Percentiles rank a stretch among this genome's conserved stretches.
phyloP scores from a whole-genome alignment of 345 rosid species.

The Anacardium occidentale region DNA sequence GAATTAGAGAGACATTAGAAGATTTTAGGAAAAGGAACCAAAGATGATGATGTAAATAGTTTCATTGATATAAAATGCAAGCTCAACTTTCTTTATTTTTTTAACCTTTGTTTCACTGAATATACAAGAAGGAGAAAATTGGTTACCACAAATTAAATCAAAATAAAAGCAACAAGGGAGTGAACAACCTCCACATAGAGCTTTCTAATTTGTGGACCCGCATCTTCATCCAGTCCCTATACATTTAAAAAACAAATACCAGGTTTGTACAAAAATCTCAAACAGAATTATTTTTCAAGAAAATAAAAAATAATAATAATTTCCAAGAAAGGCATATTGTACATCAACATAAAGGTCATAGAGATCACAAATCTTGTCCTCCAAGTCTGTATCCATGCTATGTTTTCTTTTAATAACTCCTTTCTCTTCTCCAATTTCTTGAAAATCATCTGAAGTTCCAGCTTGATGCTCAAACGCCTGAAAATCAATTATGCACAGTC shows the following conservation, averaged over 20 bases:
- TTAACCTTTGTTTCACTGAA: not conserved
- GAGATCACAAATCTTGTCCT: constrained; percentile 90
- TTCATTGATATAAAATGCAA: not conserved
- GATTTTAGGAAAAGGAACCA: not conserved
- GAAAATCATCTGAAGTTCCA: constrained; percentile 70
- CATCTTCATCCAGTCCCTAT: constrained; percentile 89
- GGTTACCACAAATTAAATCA: not conserved
- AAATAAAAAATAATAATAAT: not conserved
- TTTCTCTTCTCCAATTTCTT: constrained; percentile 58
- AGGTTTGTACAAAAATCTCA: constrained; percentile 8
- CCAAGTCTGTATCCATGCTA: constrained; percentile 66
- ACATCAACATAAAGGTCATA: constrained; percentile 93
- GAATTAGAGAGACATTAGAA: not conserved
- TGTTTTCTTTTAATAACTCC: constrained; percentile 48
- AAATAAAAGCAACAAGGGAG: constrained; percentile 3
- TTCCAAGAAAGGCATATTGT: constrained; percentile 22
- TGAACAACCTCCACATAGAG: constrained; percentile 69
- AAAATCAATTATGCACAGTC: constrained; percentile 11
- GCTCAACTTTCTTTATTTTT: not conserved
- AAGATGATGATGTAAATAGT: not conserved
- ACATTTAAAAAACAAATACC: constrained; percentile 18
- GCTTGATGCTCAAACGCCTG: constrained; percentile 60
- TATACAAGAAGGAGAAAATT: constrained; percentile 8
- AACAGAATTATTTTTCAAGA: constrained; percentile 2
- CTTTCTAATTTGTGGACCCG: constrained; percentile 83